These are phyloP conservation scores for Aspergillus baeticus DNA, from an alignment of 495 filamentous ascomycete species.

Conservation along the genomic window DNA sequence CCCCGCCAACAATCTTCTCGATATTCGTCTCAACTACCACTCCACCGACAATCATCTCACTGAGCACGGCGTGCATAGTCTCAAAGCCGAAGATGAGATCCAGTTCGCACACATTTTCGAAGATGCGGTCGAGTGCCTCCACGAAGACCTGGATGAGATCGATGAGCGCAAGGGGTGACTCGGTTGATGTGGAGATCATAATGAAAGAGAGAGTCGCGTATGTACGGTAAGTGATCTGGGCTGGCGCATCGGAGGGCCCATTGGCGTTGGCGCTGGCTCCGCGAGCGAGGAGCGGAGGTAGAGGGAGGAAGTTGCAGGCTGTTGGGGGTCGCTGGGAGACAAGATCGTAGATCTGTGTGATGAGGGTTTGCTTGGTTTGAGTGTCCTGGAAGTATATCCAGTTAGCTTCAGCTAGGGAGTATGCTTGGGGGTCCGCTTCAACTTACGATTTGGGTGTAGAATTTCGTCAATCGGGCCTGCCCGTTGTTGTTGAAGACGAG, in stretches of 20 bases:
- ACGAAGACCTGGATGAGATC: slow-evolving; percentile 98
- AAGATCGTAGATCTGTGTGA: slow-evolving; percentile 96
- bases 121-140: slow-evolving; percentile 88
- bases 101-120: slow-evolving; percentile 97
- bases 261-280: slow-evolving; percentile 57
- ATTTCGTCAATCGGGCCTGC: slow-evolving; percentile 94
- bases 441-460: slow-evolving; percentile 94
- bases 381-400: slow-evolving; percentile 64
- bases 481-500: slow-evolving; percentile 98
- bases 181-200: slow-evolving; percentile 93
- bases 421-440: not conserved
- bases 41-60: slow-evolving; percentile 95
- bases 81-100: slow-evolving; percentile 99
- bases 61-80: slow-evolving; percentile 84
- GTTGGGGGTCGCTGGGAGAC: slow-evolving; percentile 82
- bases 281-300: slow-evolving; percentile 65
- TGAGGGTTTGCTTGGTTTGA: slow-evolving; percentile 90
- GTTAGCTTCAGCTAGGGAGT: not conserved
- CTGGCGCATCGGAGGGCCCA: slow-evolving; percentile 80
- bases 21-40: slow-evolving; percentile 93
- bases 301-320: slow-evolving; percentile 95
- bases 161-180: slow-evolving; percentile 91
- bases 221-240: slow-evolving; percentile 96
- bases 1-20: slow-evolving; percentile 82
- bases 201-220: slow-evolving; percentile 99